phyloP scores from a whole-genome alignment of 331 rosid genomes.

The Malus hybrid region DNA sequence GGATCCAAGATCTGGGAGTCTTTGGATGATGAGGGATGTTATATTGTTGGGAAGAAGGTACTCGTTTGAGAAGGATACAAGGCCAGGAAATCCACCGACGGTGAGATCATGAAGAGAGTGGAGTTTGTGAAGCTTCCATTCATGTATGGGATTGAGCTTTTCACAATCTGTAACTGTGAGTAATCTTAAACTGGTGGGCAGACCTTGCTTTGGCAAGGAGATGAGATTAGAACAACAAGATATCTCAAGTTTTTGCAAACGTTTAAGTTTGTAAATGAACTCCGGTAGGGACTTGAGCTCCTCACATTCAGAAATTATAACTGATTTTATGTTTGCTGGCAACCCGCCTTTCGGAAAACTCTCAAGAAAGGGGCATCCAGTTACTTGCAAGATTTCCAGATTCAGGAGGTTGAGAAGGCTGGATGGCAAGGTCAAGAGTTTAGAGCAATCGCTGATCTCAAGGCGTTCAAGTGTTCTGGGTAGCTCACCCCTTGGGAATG shows the following conservation, averaged over 20 bases:
- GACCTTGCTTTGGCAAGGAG: slow-evolving; percentile 8
- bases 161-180: neutral
- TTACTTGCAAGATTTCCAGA: slow-evolving; percentile 4
- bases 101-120: neutral
- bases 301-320: neutral
- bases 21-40: neutral
- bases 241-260: neutral
- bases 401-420: slow-evolving; percentile 2
- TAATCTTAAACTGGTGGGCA: slow-evolving; percentile 3
- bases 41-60: neutral
- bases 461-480: slow-evolving; percentile 3
- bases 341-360: neutral
- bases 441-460: neutral
- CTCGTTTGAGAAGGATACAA: neutral
- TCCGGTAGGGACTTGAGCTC: slow-evolving; percentile 1
- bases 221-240: slow-evolving; percentile 3
- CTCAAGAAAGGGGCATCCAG: slow-evolving; percentile 1
- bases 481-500: neutral
- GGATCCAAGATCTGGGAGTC: slow-evolving; percentile 9
- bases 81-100: neutral
- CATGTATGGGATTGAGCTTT: neutral
- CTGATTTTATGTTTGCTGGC: neutral
- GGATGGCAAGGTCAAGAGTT: neutral
- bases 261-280: neutral
- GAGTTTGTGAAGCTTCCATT: neutral